Evolutionary conservation across 306 rosid species (phyloP).

Genomic region (Comarum palustre): DNA sequence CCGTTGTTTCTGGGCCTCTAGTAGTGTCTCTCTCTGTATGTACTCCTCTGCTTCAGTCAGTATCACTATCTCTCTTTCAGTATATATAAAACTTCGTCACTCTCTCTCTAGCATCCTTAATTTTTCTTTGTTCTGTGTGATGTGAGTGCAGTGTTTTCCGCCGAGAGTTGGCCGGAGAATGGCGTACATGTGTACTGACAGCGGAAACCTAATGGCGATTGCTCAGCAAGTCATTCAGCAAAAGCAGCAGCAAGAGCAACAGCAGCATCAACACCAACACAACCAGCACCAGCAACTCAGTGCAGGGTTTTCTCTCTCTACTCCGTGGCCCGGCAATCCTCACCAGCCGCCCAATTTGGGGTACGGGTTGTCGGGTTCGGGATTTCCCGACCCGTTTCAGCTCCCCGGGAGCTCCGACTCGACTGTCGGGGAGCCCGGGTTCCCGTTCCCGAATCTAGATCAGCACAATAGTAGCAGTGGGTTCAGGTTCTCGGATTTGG

Average conservation of each 20-base stretch:
- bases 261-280: constrained; percentile 47
- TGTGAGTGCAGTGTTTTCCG: constrained; percentile 45
- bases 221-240: constrained; percentile 97
- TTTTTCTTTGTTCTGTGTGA: constrained; percentile 18
- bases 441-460: constrained; percentile 62
- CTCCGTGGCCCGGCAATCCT: constrained; percentile 57
- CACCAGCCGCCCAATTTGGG: constrained; percentile 40
- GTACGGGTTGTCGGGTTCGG: constrained; percentile 46
- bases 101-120: neutral
- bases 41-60: neutral
- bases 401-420: constrained; percentile 49
- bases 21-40: constrained; percentile 14
- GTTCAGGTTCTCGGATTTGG: constrained; percentile 61
- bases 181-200: constrained; percentile 94
- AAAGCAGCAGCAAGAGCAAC: constrained; percentile 79
- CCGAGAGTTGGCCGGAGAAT: constrained; percentile 52
- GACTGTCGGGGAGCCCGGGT: constrained; percentile 39
- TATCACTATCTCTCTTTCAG: neutral
- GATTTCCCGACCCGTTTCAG: constrained; percentile 72
- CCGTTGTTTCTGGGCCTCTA: constrained; percentile 25
- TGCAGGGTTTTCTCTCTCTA: constrained; percentile 45
- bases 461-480: constrained; percentile 39
- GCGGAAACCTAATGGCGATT: constrained; percentile 95
- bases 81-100: neutral
- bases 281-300: constrained; percentile 37